Evolutionary conservation across 1,284 basidiomycete genomes (phyloP).

Genomic region (Wallemia ichthyophaga): DNA sequence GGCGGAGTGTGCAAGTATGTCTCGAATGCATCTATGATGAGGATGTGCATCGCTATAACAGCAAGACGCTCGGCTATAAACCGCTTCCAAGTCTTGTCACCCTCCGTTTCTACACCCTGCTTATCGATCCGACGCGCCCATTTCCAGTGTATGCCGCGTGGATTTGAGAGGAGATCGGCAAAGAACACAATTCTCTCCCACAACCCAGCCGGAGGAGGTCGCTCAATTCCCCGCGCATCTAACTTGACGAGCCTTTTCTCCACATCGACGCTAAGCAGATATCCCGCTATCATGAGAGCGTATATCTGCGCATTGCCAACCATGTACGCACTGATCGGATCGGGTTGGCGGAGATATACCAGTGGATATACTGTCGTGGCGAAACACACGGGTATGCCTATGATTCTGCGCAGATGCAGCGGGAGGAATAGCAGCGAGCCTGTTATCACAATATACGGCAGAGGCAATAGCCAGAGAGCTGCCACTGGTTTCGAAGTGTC

Average conservation of each 20-base stretch:
- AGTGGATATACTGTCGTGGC: not conserved
- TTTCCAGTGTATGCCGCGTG: not conserved
- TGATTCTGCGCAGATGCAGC: not conserved
- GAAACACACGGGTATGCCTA: not conserved
- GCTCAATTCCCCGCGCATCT: not conserved
- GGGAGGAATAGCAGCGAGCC: not conserved
- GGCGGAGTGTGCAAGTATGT: not conserved
- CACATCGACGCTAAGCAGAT: not conserved
- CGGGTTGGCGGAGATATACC: not conserved
- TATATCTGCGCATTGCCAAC: not conserved
- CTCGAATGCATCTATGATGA: not conserved
- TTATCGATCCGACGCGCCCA: not conserved
- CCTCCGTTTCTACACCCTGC: not conserved
- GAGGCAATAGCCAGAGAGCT: not conserved
- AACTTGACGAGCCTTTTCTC: not conserved
- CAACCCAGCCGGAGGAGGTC: not conserved
- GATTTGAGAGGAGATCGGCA: not conserved
- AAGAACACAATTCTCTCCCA: not conserved
- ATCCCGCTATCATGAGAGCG: not conserved
- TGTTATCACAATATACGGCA: not conserved
- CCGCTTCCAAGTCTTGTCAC: not conserved
- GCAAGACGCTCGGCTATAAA: not conserved
- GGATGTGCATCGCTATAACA: not conserved
- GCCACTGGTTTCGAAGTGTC: not conserved
- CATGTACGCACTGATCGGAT: not conserved